Evolutionary conservation across 1,284 basidiomycete genomes (phyloP).

Genomic region (Moesziomyces antarcticus): DNA sequence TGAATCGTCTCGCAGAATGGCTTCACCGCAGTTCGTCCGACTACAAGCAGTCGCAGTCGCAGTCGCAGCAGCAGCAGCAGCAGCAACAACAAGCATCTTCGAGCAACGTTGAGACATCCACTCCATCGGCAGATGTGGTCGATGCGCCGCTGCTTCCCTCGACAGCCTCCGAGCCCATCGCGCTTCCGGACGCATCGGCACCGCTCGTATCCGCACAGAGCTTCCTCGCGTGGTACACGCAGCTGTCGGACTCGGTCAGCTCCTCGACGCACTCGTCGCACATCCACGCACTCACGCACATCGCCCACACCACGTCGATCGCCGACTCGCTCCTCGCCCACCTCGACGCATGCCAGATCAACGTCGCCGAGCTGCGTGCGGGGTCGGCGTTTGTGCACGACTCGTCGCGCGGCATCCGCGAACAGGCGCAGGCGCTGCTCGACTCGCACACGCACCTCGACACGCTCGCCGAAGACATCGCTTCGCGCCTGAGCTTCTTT

Average conservation of each 20-base stretch:
- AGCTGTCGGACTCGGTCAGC: slow-evolving; percentile 45
- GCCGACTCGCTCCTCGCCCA: slow-evolving; percentile 46
- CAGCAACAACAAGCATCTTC: not conserved
- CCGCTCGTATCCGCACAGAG: slow-evolving; percentile 47
- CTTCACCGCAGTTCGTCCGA: slow-evolving; percentile 39
- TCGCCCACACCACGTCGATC: slow-evolving; percentile 36
- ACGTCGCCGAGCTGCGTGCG: slow-evolving; percentile 56
- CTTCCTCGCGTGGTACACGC: slow-evolving; percentile 54
- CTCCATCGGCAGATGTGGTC: not conserved
- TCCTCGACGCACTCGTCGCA: slow-evolving; percentile 52
- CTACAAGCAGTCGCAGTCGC: slow-evolving; percentile 34
- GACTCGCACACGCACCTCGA: slow-evolving; percentile 54
- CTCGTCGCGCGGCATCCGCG: slow-evolving; percentile 55
- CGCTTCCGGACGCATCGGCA: slow-evolving; percentile 21
- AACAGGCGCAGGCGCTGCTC: slow-evolving; percentile 54
- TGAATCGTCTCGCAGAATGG: slow-evolving; percentile 56
- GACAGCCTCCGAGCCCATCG: slow-evolving; percentile 2
- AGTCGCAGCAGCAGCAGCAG: not conserved
- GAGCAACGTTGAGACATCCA: not conserved
- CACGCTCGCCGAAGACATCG: slow-evolving; percentile 41
- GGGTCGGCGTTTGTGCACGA: slow-evolving; percentile 60
- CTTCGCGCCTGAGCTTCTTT: slow-evolving; percentile 60
- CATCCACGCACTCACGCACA: slow-evolving; percentile 29
- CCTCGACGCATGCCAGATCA: slow-evolving; percentile 53
- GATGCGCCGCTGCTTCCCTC: not conserved